Evolutionary conservation across 768 basidiomycete genomes (phyloP).

Genomic region (Kwoniella dendrophila): DNA sequence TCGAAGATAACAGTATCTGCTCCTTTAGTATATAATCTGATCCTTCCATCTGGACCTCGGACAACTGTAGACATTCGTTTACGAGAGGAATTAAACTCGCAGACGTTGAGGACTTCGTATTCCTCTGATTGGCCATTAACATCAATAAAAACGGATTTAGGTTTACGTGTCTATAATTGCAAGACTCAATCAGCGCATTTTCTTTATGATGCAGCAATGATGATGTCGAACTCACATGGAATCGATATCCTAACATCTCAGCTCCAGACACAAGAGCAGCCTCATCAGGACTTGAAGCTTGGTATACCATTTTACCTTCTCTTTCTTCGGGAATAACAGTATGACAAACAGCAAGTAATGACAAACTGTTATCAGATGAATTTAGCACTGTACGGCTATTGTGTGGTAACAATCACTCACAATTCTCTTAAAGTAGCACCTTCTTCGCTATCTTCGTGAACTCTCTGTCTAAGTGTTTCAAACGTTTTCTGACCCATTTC

Average conservation of each 20-base stretch:
- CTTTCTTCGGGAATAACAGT: conserved; percentile 95
- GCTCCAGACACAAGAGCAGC: conserved; percentile 94
- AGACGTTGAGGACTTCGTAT: conserved; percentile 90
- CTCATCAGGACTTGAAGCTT: conserved; percentile 97
- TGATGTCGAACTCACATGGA: conserved; percentile 72
- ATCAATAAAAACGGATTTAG: conserved; percentile 89
- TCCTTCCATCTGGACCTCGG: conserved; percentile 79
- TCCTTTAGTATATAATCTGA: conserved; percentile 95
- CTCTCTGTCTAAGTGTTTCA: conserved; percentile 64
- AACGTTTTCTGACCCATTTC: conserved; percentile 82
- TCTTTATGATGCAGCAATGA: not conserved
- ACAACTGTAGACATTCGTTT: conserved; percentile 98
- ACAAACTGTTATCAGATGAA: conserved; percentile 59
- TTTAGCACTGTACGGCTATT: not conserved
- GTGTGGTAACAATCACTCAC: conserved; percentile 8
- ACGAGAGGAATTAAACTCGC: conserved; percentile 97
- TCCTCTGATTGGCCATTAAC: conserved; percentile 72
- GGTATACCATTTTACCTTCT: conserved; percentile 83
- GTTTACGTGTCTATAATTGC: conserved; percentile 77
- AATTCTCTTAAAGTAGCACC: conserved; percentile 55
- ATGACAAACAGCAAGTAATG: conserved; percentile 90
- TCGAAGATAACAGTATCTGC: conserved; percentile 98
- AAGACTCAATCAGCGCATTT: not conserved
- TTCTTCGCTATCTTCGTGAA: conserved; percentile 54
- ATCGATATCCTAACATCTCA: conserved; percentile 85